Evolutionary conservation across 2,329 filamentous ascomycete genomes (phyloP), one percentile per base, ranked within the genome.

Genomic region (Cladobotryum protrusum): DNA sequence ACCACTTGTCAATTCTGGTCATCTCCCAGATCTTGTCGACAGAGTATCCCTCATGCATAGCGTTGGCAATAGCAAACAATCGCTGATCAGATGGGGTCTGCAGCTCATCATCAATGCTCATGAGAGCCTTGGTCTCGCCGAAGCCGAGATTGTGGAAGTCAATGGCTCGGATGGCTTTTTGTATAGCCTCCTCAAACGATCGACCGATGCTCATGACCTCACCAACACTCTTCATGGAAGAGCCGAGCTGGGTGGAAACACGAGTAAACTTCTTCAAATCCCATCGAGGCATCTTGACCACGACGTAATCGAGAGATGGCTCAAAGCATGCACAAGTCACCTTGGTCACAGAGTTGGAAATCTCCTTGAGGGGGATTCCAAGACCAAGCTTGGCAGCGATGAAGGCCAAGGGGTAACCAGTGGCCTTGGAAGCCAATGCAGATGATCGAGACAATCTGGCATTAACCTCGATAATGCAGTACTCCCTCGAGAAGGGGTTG

Each of bases 401-500:
- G 64, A 96, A 99, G 7, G 93, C 92, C 57, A 99, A 75, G 32
- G 92, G 92, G 66, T 97, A 99, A 35, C 93, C 92, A 8, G 92
- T 99, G 7, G 92, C 92, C 75, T 99, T 99, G 18, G 93, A 97
- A 18, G 92, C 92, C 56, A 99, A 76, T 14, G 93, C 92, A 11
- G 92, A 99, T 44, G 92, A 99, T 72, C 93, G 81, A 45, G 92
- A 99, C 52, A 99, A 76, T 78, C 92, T 86, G 44, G 92, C 93
- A 63, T 99, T 99, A 74, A 99, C 93, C 69, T 99, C 93, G 64
- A 99, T 99, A 59, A 99, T 96, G 77, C 93, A 96, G 75, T 96
- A 99, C 66, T 99, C 93, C 66, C 81, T 85, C 1, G 91, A 96
- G 69, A 91, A 89, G 3, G 93, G 93, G 72, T 99, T 96, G 48